Evolutionary conservation across 2,329 filamentous ascomycete genomes (phyloP).

Genomic region (Sodiomyces alkalinus): DNA sequence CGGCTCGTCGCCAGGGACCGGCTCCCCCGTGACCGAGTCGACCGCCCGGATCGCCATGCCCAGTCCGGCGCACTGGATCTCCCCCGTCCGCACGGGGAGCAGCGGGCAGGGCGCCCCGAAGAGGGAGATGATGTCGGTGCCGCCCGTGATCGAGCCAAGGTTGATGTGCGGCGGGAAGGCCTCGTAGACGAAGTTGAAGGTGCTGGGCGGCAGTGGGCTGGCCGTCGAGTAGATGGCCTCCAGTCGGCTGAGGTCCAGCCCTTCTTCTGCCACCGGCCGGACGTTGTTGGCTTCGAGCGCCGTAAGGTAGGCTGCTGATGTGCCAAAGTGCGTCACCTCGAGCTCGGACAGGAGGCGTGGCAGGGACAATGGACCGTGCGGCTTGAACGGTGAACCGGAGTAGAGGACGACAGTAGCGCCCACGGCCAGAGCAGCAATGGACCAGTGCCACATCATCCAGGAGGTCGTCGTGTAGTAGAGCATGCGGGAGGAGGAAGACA

Average conservation of each 20-base stretch:
- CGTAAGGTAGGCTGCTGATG: constrained; percentile 84
- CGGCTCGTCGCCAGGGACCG: constrained; percentile 46
- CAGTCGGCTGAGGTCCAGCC: constrained; percentile 46
- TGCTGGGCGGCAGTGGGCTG: constrained; percentile 81
- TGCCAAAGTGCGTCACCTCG: constrained; percentile 83
- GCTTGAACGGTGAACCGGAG: constrained; percentile 80
- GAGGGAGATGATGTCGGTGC: constrained; percentile 90
- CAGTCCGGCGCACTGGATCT: constrained; percentile 64
- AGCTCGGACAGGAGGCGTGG: constrained; percentile 68
- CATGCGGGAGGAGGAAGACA: constrained; percentile 55
- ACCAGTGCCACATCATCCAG: constrained; percentile 99
- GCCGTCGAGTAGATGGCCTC: constrained; percentile 89
- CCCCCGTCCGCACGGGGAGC: constrained; percentile 54
- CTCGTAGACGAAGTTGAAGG: constrained; percentile 77
- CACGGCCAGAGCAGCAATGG: constrained; percentile 68
- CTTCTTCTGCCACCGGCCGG: constrained; percentile 37
- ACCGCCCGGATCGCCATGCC: constrained; percentile 61
- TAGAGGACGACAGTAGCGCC: constrained; percentile 79
- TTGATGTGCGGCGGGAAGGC: constrained; percentile 72
- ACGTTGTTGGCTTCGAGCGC: constrained; percentile 69
- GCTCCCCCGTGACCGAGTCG: constrained; percentile 39
- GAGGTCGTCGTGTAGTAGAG: constrained; percentile 93
- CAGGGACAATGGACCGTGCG: constrained; percentile 66
- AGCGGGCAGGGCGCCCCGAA: constrained; percentile 77
- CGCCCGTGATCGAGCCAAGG: constrained; percentile 84